Evolutionary conservation across 768 basidiomycete species (phyloP).

Genomic region (Psilocybe sp.): DNA sequence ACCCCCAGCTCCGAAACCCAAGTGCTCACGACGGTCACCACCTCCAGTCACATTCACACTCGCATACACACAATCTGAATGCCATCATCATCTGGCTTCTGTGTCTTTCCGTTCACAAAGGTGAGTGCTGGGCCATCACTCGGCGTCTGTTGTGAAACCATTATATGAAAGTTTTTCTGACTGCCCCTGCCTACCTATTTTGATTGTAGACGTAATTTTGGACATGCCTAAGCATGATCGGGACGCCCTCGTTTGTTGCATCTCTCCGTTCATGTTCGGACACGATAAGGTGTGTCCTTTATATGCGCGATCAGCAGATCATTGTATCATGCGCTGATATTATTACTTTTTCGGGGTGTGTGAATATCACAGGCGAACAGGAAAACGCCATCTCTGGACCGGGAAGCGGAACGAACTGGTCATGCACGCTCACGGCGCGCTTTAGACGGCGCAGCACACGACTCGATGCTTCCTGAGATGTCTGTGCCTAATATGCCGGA

Average conservation of each 20-base stretch:
- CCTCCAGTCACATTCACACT: too few species aligned
- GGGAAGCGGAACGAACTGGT: too few species aligned
- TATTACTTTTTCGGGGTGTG: too few species aligned
- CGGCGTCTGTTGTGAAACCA: conserved; percentile 7
- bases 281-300: conserved; percentile 15
- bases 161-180: conserved; percentile 13
- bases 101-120: conserved; percentile 34
- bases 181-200: conserved; percentile 1
- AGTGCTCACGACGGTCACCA: conserved; percentile 2
- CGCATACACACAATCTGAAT: conserved; percentile 16
- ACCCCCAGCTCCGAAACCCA: conserved; percentile 3
- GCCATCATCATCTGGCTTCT: conserved; percentile 38
- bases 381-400: too few species aligned
- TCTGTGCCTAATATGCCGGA: too few species aligned
- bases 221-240: conserved; percentile 34
- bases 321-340: background rate
- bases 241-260: conserved; percentile 30
- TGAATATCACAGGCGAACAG: too few species aligned
- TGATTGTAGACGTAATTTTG: conserved; percentile 29
- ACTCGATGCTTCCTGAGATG: too few species aligned
- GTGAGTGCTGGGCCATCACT: conserved; percentile 25
- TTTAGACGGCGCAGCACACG: too few species aligned
- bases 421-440: too few species aligned
- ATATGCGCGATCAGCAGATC: background rate
- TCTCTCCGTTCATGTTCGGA: conserved; percentile 22